Evolutionary conservation across 495 filamentous ascomycete genomes (phyloP).

Genomic region (Lophiotrema nucula): DNA sequence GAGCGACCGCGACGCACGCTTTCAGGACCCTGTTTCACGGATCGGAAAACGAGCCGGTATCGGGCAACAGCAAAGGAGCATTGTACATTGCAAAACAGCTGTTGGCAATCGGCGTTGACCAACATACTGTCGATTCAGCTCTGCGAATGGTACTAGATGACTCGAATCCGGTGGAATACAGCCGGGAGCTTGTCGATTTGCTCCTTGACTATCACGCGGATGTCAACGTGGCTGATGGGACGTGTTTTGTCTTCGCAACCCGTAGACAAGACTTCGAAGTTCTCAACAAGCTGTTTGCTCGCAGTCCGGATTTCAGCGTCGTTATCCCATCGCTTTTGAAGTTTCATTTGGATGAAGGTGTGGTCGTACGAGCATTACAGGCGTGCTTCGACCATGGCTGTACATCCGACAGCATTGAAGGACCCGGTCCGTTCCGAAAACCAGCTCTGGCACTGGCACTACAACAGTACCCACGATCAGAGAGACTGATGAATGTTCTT

Average conservation of each 20-base stretch:
- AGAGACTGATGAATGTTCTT: neutral
- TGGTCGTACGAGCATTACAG: neutral
- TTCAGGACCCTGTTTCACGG: conserved; percentile 23
- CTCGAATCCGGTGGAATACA: neutral
- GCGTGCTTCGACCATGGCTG: conserved; percentile 14
- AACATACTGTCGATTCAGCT: conserved; percentile 23
- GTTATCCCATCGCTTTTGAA: conserved; percentile 11
- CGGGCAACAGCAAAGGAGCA: too few species aligned
- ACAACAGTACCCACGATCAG: conserved; percentile 16
- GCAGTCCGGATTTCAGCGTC: conserved; percentile 4
- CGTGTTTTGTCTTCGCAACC: conserved; percentile 23
- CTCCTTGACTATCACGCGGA: conserved; percentile 24
- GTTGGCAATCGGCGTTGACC: conserved; percentile 16
- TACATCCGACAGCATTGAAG: conserved; percentile 7
- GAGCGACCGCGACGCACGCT: conserved; percentile 11
- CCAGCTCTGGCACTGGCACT: conserved; percentile 16
- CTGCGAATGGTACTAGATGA: conserved; percentile 14
- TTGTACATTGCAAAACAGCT: conserved; percentile 11
- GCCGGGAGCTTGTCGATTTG: conserved; percentile 11
- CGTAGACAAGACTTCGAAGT: neutral
- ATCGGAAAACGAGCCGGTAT: too few species aligned
- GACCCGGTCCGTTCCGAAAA: neutral
- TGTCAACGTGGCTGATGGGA: conserved; percentile 25
- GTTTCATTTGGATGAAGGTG: conserved; percentile 1
- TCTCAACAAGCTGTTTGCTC: conserved; percentile 17